Percentiles rank a stretch among this genome's conserved stretches.
Evolutionary conservation across 1,284 basidiomycete species (phyloP).

Genomic region (Peniophora sp.): DNA sequence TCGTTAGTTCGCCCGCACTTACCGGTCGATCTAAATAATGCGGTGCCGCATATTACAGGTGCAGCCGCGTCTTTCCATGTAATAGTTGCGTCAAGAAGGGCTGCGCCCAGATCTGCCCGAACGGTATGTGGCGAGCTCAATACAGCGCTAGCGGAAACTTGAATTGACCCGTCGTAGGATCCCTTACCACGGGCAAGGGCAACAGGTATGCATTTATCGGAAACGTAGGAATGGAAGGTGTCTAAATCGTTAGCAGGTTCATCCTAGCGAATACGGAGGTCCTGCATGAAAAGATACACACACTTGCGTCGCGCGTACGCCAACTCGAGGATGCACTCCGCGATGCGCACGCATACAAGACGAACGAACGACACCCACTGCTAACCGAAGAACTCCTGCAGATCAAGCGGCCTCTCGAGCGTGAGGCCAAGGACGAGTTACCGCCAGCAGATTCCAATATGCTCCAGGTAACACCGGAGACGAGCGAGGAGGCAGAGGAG

Average conservation of each 20-base stretch:
- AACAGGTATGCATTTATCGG: constrained; percentile 40
- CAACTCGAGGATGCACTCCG: constrained; percentile 57
- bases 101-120: constrained; percentile 54
- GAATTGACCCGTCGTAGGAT: constrained; percentile 38
- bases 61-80: constrained; percentile 57
- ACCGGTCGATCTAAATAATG: constrained; percentile 5
- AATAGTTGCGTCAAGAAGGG: constrained; percentile 65
- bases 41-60: constrained; percentile 26
- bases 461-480: constrained; percentile 14
- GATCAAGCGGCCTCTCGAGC: constrained; percentile 57
- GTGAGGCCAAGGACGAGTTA: constrained; percentile 36
- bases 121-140: too few relatives aligned
- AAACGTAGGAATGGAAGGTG: background rate
- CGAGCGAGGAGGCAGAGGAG: constrained; percentile 33
- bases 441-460: constrained; percentile 12
- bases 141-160: too few relatives aligned
- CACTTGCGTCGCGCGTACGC: constrained; percentile 50
- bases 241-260: constrained; percentile 30
- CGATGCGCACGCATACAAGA: constrained; percentile 38
- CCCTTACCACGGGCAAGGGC: constrained; percentile 65
- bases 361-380: constrained; percentile 44
- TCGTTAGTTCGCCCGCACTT: constrained; percentile 3
- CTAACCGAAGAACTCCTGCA: constrained; percentile 51
- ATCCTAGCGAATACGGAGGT: constrained; percentile 62
- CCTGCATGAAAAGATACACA: constrained; percentile 58